Conservation (phyloP, 306 rosid species). For the Hippophae gyantsensis region DNA sequence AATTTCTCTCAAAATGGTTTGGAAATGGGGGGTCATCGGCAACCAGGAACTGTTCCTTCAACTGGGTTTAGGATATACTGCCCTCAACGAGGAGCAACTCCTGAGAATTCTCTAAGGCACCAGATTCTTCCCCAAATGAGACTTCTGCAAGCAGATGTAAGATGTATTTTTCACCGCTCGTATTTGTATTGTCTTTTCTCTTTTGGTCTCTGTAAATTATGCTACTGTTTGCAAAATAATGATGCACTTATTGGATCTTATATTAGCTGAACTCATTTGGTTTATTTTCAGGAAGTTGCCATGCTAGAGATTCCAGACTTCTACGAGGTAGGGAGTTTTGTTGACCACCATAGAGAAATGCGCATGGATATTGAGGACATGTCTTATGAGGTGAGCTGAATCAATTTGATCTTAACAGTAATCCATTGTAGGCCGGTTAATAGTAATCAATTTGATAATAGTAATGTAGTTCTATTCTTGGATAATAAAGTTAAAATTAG, state of each 20-base stretch:
- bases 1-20: constrained; percentile 47
- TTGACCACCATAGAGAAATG: constrained; percentile 90
- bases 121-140: constrained; percentile 54
- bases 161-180: constrained; percentile 8
- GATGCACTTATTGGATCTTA: not conserved
- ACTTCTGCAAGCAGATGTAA: constrained; percentile 74
- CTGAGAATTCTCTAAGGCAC: constrained; percentile 50
- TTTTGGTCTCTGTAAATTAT: constrained; percentile 1
- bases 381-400: constrained; percentile 78
- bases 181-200: not conserved
- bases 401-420: constrained; percentile 6
- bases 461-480: not conserved
- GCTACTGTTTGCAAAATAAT: not conserved
- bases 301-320: constrained; percentile 51
- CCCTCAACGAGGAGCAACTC: constrained; percentile 47
- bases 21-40: constrained; percentile 54
- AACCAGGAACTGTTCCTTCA: constrained; percentile 39
- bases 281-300: constrained; percentile 63
- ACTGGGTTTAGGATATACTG: constrained; percentile 51
- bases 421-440: not conserved
- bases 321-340: constrained; percentile 45
- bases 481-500: no score
- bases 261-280: constrained; percentile 15
- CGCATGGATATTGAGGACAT: constrained; percentile 94
- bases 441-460: not conserved